These are phyloP conservation scores for Elsinoe arachidis DNA, from an alignment of 2,329 filamentous ascomycete genomes.

Conservation along the genomic window DNA sequence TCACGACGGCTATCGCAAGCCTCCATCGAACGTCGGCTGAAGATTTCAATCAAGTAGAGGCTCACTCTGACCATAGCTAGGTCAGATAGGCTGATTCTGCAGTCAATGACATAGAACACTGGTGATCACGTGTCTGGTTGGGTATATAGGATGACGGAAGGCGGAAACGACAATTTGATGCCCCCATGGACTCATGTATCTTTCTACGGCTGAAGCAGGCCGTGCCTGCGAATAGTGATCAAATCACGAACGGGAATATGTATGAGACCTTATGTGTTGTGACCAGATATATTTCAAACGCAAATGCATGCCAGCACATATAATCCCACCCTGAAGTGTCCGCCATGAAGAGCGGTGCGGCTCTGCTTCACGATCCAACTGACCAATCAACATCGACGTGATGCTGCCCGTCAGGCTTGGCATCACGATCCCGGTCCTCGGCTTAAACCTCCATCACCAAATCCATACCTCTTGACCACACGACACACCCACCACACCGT, in stretches of 20 bases:
- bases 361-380: neutral
- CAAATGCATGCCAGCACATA: too few species aligned
- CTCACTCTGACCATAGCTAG: neutral
- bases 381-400: constrained; percentile 2
- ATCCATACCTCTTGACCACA: neutral
- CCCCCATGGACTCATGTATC: constrained; percentile 4
- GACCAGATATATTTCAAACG: too few species aligned
- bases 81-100: neutral
- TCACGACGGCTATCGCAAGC: neutral
- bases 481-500: neutral
- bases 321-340: too few species aligned
- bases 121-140: neutral
- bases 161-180: constrained; percentile 7
- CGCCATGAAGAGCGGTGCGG: neutral
- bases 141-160: neutral
- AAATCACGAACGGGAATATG: neutral
- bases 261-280: too few species aligned
- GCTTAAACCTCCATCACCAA: constrained; percentile 11
- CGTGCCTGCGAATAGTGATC: neutral
- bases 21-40: neutral
- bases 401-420: constrained; percentile 3
- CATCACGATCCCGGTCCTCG: constrained; percentile 10
- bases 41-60: neutral
- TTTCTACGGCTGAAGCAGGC: neutral
- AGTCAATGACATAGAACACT: neutral